Evolutionary conservation across 306 rosid genomes (phyloP), one percentile per base, ranked within the genome.

Genomic region (Prunus davidiana): DNA sequence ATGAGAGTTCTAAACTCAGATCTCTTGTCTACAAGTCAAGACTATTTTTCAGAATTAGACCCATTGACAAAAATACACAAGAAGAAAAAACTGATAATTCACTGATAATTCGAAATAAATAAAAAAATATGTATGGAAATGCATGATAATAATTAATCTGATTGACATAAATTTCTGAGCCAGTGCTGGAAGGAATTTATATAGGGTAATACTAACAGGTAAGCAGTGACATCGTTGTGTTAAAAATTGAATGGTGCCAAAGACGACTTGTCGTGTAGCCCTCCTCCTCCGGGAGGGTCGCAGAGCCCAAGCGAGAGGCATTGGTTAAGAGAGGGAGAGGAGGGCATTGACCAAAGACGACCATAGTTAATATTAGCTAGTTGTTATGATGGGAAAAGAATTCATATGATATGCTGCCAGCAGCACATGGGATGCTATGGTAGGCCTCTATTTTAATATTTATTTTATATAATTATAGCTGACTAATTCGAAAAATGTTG

Each of bases 11-110:
- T 38, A 38, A 6, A 38, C 9, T 7, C 43, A 38, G 0, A 1
- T 1, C 0, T 6, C 9, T 7, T 0, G 0, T 0, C 0, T 6
- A 7, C 9, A 38, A 38, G 0, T 38, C 43, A 6, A 6, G 2
- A 7, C 0, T 38, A 38, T 38, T 38, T 34, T 38, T 0, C 43
- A 38, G 0, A 0, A 0, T 38, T 38, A 6, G 0, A 38, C 43
- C 0, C 9, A 0, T 38, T 6, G 43, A 7, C 43, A 38, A 38
- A 38, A 38, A 38, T 0, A 6, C 43, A 38, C 43, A 6, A 38
- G 5, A 38, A 38, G 9, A 38, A 38, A 38, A 38, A 38, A 34
- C 41, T 34, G 41, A 34, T 1, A 34, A 34, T 5, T 34, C 41
- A 1, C 9, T 1, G 43, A 38, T 22, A 38, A 32, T 32, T 32